Percentiles rank a stretch among this genome's conserved stretches.
Evolutionary conservation across 257 asterid genomes (phyloP).

Genomic region (Solanum sitiens): DNA sequence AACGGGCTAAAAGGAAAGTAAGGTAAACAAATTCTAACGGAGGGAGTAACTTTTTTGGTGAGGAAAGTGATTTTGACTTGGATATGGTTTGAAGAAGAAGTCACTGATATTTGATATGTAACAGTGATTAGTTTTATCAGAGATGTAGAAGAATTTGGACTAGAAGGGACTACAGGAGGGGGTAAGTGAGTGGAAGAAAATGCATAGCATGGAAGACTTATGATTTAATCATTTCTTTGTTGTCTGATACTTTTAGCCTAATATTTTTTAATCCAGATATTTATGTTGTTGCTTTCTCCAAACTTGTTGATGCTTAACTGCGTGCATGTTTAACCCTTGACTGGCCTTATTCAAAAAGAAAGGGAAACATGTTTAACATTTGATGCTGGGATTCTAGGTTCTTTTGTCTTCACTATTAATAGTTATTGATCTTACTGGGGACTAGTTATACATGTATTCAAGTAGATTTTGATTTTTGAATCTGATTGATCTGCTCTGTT

Average conservation of each 20-base stretch:
- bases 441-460: not conserved
- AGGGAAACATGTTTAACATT: not conserved
- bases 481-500: not conserved
- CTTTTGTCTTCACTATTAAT: not conserved
- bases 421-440: not conserved
- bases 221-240: not conserved
- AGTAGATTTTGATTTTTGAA: not conserved
- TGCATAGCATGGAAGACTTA: not conserved
- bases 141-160: not conserved
- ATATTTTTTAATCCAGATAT: not conserved
- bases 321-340: not conserved
- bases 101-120: not conserved
- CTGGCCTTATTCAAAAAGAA: not conserved
- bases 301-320: not conserved
- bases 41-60: not conserved
- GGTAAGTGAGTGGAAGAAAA: not conserved
- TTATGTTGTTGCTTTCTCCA: not conserved
- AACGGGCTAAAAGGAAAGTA: too few relatives aligned
- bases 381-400: not conserved
- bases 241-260: not conserved
- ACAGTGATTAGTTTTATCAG: not conserved
- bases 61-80: not conserved
- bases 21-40: too few relatives aligned
- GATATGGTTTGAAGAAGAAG: not conserved
- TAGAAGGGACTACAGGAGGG: not conserved